phyloP scores from a whole-genome alignment of 148 eudicot species.

The Silene conica region DNA sequence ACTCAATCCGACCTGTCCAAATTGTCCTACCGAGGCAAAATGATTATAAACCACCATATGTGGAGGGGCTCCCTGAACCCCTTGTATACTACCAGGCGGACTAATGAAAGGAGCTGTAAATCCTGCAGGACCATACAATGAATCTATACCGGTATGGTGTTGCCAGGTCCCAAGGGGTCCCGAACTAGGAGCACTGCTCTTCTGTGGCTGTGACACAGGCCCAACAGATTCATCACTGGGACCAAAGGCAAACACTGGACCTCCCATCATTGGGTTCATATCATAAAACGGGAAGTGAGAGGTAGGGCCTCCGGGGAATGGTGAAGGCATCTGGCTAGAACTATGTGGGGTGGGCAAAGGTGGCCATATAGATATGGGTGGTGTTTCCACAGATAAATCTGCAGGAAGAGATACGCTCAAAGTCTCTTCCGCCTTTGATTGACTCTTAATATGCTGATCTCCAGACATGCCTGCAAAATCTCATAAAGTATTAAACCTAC shows the following conservation, averaged over 20 bases:
- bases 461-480: slow-evolving; percentile 38
- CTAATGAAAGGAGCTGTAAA: slow-evolving; percentile 77
- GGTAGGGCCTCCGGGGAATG: slow-evolving; percentile 63
- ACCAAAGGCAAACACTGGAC: slow-evolving; percentile 77
- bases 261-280: slow-evolving; percentile 82
- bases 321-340: slow-evolving; percentile 69
- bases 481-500: background rate
- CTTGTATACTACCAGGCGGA: slow-evolving; percentile 79
- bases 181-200: slow-evolving; percentile 47
- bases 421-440: slow-evolving; percentile 63
- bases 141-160: slow-evolving; percentile 72
- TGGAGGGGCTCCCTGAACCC: slow-evolving; percentile 81
- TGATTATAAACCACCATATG: slow-evolving; percentile 98
- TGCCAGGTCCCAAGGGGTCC: slow-evolving; percentile 79
- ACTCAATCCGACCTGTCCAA: slow-evolving; percentile 94
- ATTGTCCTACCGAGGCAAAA: slow-evolving; percentile 93
- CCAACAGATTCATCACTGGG: slow-evolving; percentile 68
- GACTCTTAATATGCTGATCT: slow-evolving; percentile 46
- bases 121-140: slow-evolving; percentile 85
- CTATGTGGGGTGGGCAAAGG: slow-evolving; percentile 85
- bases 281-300: slow-evolving; percentile 91
- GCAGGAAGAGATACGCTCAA: slow-evolving; percentile 89
- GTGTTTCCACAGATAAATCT: slow-evolving; percentile 88
- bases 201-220: slow-evolving; percentile 60
- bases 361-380: slow-evolving; percentile 88